phyloP scores from a whole-genome alignment of 1,284 basidiomycete genomes.

The Moniliella sp. region DNA sequence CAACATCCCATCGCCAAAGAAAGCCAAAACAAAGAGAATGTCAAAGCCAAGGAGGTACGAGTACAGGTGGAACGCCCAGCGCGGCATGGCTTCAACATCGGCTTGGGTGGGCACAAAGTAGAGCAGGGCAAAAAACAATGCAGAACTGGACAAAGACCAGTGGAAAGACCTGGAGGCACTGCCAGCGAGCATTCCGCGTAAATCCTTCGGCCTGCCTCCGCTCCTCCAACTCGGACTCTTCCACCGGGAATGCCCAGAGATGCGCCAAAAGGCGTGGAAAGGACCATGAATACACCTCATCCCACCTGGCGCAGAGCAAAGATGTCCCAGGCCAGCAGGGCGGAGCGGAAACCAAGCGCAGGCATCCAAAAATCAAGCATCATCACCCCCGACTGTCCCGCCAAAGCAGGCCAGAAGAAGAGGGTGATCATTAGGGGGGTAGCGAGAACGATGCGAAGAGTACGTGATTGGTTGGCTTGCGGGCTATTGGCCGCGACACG shows the following conservation, averaged over 20 bases:
- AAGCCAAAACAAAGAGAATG: slow-evolving; percentile 21
- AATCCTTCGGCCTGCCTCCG: slow-evolving; percentile 13
- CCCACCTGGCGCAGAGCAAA: slow-evolving; percentile 17
- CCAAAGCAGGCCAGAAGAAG: no score
- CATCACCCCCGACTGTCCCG: no score
- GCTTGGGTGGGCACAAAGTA: slow-evolving; percentile 25
- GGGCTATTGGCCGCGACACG: slow-evolving; percentile 9
- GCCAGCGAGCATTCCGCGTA: slow-evolving; percentile 10
- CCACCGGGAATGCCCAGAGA: slow-evolving; percentile 28
- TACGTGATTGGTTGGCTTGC: slow-evolving; percentile 2
- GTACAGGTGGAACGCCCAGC: slow-evolving; percentile 20
- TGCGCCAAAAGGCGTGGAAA: slow-evolving; percentile 19
- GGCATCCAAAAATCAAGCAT: slow-evolving; percentile 27
- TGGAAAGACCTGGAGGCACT: slow-evolving; percentile 19
- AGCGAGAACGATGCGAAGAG: no score
- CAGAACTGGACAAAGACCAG: slow-evolving; percentile 13
- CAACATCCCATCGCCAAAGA: slow-evolving; percentile 21
- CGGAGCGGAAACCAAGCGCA: slow-evolving; percentile 26
- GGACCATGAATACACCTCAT: slow-evolving; percentile 21
- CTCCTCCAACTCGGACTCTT: slow-evolving; percentile 17
- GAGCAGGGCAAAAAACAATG: slow-evolving; percentile 6
- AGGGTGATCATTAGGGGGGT: no score
- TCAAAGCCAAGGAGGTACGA: slow-evolving; percentile 11
- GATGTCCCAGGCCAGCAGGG: slow-evolving; percentile 28
- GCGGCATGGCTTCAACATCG: slow-evolving; percentile 14